These are phyloP conservation scores for Candida maesae DNA, from an alignment of 805 yeast genomes.

Conservation along the genomic window DNA sequence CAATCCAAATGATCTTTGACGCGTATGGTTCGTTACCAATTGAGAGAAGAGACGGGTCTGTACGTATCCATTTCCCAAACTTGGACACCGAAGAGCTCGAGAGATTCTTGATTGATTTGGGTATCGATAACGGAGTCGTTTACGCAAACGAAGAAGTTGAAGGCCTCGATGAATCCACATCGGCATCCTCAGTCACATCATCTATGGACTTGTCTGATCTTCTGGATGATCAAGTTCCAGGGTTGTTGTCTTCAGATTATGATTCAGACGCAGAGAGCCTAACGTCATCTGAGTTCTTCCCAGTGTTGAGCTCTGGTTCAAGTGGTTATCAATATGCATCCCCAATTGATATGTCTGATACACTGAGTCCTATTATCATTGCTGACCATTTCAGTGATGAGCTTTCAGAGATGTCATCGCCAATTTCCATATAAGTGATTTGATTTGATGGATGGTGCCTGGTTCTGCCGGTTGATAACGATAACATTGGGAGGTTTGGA, in stretches of 20 bases:
- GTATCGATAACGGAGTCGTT: slow-evolving; percentile 55
- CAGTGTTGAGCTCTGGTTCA: slow-evolving; percentile 15
- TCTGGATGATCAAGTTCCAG: slow-evolving; percentile 22
- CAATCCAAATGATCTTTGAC: slow-evolving; percentile 43
- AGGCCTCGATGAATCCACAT: slow-evolving; percentile 4
- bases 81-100: slow-evolving; percentile 59
- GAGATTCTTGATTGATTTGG: slow-evolving; percentile 51
- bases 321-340: slow-evolving; percentile 9
- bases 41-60: slow-evolving; percentile 38
- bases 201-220: slow-evolving; percentile 8
- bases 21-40: slow-evolving; percentile 64
- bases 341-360: slow-evolving; percentile 9
- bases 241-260: slow-evolving; percentile 16
- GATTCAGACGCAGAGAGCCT: slow-evolving; percentile 8
- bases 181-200: slow-evolving; percentile 3
- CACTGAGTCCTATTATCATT: slow-evolving; percentile 10
- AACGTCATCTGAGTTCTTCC: slow-evolving; percentile 10
- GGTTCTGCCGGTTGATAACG: too few species aligned
- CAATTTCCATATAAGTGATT: too few species aligned
- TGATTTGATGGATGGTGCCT: too few species aligned
- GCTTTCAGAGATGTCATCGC: slow-evolving; percentile 4
- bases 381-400: slow-evolving; percentile 8
- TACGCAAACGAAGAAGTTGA: slow-evolving; percentile 29
- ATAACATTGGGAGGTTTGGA: too few species aligned
- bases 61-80: slow-evolving; percentile 69